Conservation (phyloP, 495 filamentous ascomycete species). For the Poronia punctata region DNA sequence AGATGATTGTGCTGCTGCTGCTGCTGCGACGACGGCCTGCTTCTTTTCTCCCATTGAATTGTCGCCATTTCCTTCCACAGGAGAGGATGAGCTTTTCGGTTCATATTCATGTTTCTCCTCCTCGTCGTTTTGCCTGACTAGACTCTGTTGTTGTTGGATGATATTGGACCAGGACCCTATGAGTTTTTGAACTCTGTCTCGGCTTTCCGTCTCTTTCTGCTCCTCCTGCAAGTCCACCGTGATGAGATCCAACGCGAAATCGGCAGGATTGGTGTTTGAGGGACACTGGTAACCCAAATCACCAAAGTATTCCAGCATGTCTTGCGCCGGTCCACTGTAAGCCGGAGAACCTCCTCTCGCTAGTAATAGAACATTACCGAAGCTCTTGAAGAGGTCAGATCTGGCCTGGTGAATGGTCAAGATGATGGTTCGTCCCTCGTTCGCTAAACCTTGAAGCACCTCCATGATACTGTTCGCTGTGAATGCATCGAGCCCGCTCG, state of each 20-base stretch:
- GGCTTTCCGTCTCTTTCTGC: constrained; percentile 48
- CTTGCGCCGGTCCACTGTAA: constrained; percentile 56
- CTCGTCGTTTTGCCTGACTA: constrained; percentile 7
- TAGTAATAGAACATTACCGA: constrained; percentile 63
- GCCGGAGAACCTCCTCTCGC: constrained; percentile 60
- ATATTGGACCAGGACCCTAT: constrained; percentile 43
- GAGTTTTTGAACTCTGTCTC: constrained; percentile 50
- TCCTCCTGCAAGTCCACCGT: constrained; percentile 63
- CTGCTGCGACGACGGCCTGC: background rate
- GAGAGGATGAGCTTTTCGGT: too few species aligned
- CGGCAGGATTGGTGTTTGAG: constrained; percentile 61
- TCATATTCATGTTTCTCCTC: too few species aligned
- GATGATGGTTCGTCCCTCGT: constrained; percentile 67
- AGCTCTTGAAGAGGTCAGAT: constrained; percentile 62
- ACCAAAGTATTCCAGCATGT: constrained; percentile 60
- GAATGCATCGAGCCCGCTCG: constrained; percentile 68
- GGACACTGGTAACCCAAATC: constrained; percentile 55
- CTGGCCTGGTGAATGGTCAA: constrained; percentile 71
- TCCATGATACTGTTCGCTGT: constrained; percentile 69
- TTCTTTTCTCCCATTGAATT: constrained; percentile 5
- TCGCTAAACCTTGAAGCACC: constrained; percentile 58
- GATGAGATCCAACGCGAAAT: constrained; percentile 69
- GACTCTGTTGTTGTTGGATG: background rate
- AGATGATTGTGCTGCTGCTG: background rate
- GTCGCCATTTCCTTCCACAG: constrained; percentile 8